Percentiles rank a stretch among this genome's conserved stretches.
These are phyloP conservation scores for Haberlea rhodopensis DNA, from an alignment of 257 asterid genomes.

Conservation along the genomic window DNA sequence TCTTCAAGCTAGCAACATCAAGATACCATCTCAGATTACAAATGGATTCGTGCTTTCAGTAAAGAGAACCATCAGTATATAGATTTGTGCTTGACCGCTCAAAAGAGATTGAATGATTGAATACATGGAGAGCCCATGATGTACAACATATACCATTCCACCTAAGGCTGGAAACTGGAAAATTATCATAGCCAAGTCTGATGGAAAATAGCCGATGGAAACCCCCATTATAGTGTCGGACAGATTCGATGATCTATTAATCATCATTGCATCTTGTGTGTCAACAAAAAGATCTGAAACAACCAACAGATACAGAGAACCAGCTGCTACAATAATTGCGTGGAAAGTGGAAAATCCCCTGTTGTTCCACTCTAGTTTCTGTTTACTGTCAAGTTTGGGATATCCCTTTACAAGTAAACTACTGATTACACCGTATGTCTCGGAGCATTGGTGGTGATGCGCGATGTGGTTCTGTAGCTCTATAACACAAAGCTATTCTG, in stretches of 20 bases:
- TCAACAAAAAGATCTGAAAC: slow-evolving; percentile 55
- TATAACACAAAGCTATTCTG: too few relatives aligned
- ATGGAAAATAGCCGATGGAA: slow-evolving; percentile 77
- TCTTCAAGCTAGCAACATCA: slow-evolving; percentile 70
- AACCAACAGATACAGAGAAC: slow-evolving; percentile 63
- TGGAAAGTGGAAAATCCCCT: slow-evolving; percentile 93
- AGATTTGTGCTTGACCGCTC: too few relatives aligned
- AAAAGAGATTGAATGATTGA: too few relatives aligned
- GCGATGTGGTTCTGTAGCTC: too few relatives aligned
- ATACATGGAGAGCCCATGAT: slow-evolving; percentile 81
- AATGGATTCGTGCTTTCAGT: too few relatives aligned
- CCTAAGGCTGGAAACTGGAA: slow-evolving; percentile 75
- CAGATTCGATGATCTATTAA: slow-evolving; percentile 53
- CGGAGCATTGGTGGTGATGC: too few relatives aligned
- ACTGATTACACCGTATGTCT: slow-evolving; percentile 73
- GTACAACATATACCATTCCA: slow-evolving; percentile 83
- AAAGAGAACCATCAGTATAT: too few relatives aligned
- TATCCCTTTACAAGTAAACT: slow-evolving; percentile 55
- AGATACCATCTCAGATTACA: too few relatives aligned
- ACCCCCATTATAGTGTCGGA: slow-evolving; percentile 82
- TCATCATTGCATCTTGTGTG: slow-evolving; percentile 40
- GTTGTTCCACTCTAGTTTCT: slow-evolving; percentile 86
- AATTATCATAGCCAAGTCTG: slow-evolving; percentile 72
- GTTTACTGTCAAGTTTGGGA: slow-evolving; percentile 55
- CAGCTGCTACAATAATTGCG: slow-evolving; percentile 62